phyloP scores from a whole-genome alignment of 306 rosid species.

The Crataegus laevigata region DNA sequence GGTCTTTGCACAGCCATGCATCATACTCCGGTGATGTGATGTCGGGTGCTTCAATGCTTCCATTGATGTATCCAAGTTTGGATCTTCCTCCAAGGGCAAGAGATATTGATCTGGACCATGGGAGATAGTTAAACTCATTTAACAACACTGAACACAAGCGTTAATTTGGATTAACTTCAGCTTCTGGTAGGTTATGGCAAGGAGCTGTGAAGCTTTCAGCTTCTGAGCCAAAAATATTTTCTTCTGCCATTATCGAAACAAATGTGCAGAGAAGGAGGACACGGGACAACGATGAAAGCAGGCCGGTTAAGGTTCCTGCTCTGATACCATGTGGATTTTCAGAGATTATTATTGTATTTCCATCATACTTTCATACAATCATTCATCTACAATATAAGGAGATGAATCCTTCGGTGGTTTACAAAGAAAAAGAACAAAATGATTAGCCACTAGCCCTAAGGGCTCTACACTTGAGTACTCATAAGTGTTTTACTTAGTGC shows the following conservation, averaged over 20 bases:
- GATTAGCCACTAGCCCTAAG: no score
- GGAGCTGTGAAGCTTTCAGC: not conserved
- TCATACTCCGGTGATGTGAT: not conserved
- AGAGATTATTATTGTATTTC: no score
- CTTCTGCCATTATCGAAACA: not conserved
- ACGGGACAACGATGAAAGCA: not conserved
- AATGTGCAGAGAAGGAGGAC: no score
- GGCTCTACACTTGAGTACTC: no score
- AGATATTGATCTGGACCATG: not conserved
- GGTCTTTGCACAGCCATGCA: not conserved
- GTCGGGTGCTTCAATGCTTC: not conserved
- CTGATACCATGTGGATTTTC: not conserved
- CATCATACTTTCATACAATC: no score
- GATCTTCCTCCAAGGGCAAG: not conserved
- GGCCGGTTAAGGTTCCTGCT: not conserved
- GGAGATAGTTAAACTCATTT: slow-evolving; percentile 1
- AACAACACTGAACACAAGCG: not conserved
- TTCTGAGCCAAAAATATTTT: not conserved
- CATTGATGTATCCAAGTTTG: not conserved
- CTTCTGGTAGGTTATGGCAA: not conserved
- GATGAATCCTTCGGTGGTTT: no score
- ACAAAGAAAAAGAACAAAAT: no score
- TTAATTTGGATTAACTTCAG: not conserved
- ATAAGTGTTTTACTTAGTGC: no score
- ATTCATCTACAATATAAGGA: no score